A percentile compares a stretch with the other conserved stretches of the same genome.
Evolutionary conservation across 257 asterid genomes (phyloP).

Genomic region (Ophiorrhiza pumila): DNA sequence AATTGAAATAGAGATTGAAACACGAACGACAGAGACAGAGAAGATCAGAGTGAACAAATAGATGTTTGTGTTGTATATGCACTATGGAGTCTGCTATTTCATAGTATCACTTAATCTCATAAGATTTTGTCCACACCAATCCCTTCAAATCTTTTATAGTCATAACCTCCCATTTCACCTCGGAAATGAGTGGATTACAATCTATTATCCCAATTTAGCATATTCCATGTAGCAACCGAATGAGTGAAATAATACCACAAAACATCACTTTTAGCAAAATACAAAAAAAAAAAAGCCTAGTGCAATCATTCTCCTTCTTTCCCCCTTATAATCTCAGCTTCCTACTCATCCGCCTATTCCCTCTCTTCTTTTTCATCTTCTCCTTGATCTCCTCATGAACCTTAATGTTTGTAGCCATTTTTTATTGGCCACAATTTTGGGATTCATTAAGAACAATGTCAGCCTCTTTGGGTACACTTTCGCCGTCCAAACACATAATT

Average conservation of each 20-base stretch:
- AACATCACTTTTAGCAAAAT: not conserved
- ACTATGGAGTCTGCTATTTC: not conserved
- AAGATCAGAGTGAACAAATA: no score
- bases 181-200: constrained; percentile 7
- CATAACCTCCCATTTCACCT: not conserved
- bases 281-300: not conserved
- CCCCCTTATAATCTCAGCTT: not conserved
- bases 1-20: no score
- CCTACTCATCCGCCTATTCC: constrained; percentile 15
- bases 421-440: not conserved
- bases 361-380: not conserved
- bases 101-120: not conserved
- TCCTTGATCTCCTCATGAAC: not conserved
- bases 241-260: not conserved
- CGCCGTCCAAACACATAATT: constrained; percentile 2
- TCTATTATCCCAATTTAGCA: not conserved
- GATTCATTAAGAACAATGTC: not conserved
- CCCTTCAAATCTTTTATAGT: not conserved
- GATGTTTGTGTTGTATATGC: not conserved
- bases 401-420: not conserved
- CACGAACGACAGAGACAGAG: no score
- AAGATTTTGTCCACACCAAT: not conserved
- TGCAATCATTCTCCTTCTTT: not conserved
- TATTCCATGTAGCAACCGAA: not conserved
- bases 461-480: not conserved